phyloP scores from a whole-genome alignment of 1,284 basidiomycete genomes.

The Cryptococcus sp. region DNA sequence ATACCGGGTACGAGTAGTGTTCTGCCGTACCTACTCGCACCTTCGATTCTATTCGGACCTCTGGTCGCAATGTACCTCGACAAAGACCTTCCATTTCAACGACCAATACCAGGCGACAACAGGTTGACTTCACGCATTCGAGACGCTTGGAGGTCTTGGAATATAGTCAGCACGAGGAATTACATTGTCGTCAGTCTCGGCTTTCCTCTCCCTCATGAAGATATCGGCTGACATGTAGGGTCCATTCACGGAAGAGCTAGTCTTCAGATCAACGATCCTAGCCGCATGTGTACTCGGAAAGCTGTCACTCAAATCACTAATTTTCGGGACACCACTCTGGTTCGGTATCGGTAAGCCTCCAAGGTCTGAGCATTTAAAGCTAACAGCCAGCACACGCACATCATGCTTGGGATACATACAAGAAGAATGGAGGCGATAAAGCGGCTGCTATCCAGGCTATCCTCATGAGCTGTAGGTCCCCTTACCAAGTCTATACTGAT shows the following conservation, averaged over 20 bases:
- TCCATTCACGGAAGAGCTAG: constrained; percentile 87
- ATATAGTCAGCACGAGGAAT: constrained; percentile 58
- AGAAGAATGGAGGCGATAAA: constrained; percentile 61
- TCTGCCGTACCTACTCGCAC: constrained; percentile 64
- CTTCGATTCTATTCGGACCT: constrained; percentile 77
- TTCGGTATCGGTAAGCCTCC: constrained; percentile 73
- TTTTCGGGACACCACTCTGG: constrained; percentile 76
- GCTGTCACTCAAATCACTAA: constrained; percentile 57
- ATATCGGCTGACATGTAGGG: constrained; percentile 55
- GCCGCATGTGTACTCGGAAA: constrained; percentile 66
- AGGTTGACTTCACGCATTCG: constrained; percentile 8
- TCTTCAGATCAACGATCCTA: constrained; percentile 82
- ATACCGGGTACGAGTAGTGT: too few species aligned
- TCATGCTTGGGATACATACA: constrained; percentile 80
- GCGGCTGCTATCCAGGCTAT: constrained; percentile 62
- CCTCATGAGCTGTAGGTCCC: constrained; percentile 58
- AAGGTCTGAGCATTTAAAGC: neutral
- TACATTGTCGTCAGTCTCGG: constrained; percentile 63
- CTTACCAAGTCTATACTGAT: constrained; percentile 6
- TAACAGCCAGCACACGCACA: constrained; percentile 72
- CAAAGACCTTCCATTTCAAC: constrained; percentile 60
- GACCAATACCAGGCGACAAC: constrained; percentile 3
- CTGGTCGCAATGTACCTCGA: constrained; percentile 63
- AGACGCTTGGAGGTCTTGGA: constrained; percentile 13
- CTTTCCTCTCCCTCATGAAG: neutral